Percentiles rank a stretch among this genome's conserved stretches.
These are phyloP conservation scores for Ustilago esculenta DNA, from an alignment of 1,284 basidiomycete species.

Conservation along the genomic window DNA sequence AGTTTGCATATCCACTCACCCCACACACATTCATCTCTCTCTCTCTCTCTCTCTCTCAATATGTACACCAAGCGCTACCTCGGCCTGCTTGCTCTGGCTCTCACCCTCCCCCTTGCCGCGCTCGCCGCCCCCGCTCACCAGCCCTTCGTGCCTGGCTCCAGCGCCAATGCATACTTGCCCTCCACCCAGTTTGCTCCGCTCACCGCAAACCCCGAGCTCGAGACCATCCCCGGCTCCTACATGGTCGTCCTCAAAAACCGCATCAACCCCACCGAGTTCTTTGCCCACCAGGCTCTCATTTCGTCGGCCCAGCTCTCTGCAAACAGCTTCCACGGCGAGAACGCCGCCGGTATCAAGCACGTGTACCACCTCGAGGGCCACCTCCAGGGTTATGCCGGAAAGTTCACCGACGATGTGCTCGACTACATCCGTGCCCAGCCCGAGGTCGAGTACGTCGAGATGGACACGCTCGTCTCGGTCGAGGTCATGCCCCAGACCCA, in stretches of 20 bases:
- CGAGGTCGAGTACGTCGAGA: conserved; percentile 92
- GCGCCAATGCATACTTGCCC: conserved; percentile 43
- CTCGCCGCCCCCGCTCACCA: conserved; percentile 48
- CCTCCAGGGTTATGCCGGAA: conserved; percentile 84
- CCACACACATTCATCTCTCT: conserved; percentile 1
- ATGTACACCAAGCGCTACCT: conserved; percentile 52
- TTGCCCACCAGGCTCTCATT: conserved; percentile 54
- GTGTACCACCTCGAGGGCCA: conserved; percentile 58
- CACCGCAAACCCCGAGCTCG: conserved; percentile 49
- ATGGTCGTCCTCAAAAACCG: conserved; percentile 66
- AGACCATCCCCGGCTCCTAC: conserved; percentile 60
- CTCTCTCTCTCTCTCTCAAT: conserved; percentile 10
- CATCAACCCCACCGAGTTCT: conserved; percentile 51
- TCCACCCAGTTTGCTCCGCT: conserved; percentile 47
- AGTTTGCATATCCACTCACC: too few species aligned
- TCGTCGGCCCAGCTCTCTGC: conserved; percentile 49
- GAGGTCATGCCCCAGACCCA: conserved; percentile 61
- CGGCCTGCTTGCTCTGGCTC: conserved; percentile 47
- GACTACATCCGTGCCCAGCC: conserved; percentile 84
- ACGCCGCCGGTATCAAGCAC: conserved; percentile 55
- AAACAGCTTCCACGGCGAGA: conserved; percentile 52
- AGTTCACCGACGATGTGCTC: conserved; percentile 79
- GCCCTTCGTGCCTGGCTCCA: conserved; percentile 51
- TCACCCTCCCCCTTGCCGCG: conserved; percentile 42
- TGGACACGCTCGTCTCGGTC: conserved; percentile 71